Evolutionary conservation across 805 yeast species (phyloP).

Genomic region (Wickerhamomyces strasburgensis): DNA sequence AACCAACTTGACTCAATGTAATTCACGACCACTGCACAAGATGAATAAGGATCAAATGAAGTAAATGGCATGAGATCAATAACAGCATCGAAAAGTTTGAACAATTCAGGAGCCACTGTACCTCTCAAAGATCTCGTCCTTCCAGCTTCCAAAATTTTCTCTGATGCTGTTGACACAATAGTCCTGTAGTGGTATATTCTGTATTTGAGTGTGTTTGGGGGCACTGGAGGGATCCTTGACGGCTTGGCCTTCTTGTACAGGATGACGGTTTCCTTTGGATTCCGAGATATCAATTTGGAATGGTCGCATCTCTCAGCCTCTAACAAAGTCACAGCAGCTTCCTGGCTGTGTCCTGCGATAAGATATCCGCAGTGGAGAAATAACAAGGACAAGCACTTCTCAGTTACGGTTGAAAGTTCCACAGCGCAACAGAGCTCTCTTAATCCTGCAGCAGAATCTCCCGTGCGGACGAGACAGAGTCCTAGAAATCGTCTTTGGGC

Average conservation of each 20-base stretch:
- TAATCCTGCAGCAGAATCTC: slow-evolving; percentile 6
- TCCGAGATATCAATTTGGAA: neutral
- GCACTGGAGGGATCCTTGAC: neutral
- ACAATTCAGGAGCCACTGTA: neutral
- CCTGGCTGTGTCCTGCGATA: neutral
- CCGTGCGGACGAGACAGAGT: slow-evolving; percentile 11
- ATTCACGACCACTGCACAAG: neutral
- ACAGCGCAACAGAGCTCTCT: slow-evolving; percentile 10
- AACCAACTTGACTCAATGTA: neutral
- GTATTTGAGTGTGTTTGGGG: neutral
- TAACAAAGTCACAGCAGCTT: neutral
- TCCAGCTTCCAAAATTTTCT: neutral
- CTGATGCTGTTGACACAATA: neutral
- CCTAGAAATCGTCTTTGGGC: slow-evolving; percentile 6
- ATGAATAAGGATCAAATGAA: neutral
- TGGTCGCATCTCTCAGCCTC: neutral
- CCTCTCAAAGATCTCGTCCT: neutral
- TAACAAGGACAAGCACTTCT: neutral
- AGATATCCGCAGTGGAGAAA: neutral
- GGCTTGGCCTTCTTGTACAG: neutral
- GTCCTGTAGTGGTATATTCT: neutral
- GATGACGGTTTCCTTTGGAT: neutral
- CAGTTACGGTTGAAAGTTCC: slow-evolving; percentile 1
- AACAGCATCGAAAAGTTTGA: neutral
- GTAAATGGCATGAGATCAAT: neutral